Conservation (phyloP, 2,329 filamentous ascomycete species). For the Hymenoscyphus salicellus region DNA sequence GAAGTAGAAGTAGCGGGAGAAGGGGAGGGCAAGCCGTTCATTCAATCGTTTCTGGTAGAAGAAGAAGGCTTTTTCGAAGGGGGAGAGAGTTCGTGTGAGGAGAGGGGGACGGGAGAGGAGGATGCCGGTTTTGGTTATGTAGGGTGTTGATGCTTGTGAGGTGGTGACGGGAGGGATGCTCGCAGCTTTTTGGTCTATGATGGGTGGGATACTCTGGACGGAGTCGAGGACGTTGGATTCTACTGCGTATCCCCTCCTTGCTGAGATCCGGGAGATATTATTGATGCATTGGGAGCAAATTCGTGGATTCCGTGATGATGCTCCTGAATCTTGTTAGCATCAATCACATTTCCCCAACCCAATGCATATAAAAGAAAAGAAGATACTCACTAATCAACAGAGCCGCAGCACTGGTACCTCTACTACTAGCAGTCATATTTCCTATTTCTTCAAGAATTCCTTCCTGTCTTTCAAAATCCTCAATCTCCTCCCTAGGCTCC, state of each 20-base stretch:
- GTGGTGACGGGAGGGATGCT: conserved; percentile 24
- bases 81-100: conserved; percentile 76
- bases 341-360: not conserved
- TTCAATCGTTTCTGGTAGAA: conserved; percentile 97
- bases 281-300: conserved; percentile 29
- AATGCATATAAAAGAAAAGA: conserved; percentile 14
- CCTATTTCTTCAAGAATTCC: not conserved
- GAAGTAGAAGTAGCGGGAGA: conserved; percentile 91
- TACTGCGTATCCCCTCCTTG: conserved; percentile 29
- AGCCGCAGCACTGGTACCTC: conserved; percentile 50
- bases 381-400: conserved; percentile 50
- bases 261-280: conserved; percentile 9
- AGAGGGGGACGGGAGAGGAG: conserved; percentile 86
- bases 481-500: not conserved
- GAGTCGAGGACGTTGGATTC: conserved; percentile 24
- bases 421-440: conserved; percentile 55
- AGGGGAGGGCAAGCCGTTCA: conserved; percentile 83
- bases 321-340: conserved; percentile 13
- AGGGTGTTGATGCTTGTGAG: conserved; percentile 24
- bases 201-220: not conserved
- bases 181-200: conserved; percentile 39
- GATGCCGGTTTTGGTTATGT: conserved; percentile 61
- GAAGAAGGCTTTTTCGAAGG: conserved; percentile 90
- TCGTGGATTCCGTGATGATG: conserved; percentile 27
- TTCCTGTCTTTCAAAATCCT: not conserved